Evolutionary conservation across 2,329 filamentous ascomycete species (phyloP).

Genomic region (Berkeleyomyces basicola): DNA sequence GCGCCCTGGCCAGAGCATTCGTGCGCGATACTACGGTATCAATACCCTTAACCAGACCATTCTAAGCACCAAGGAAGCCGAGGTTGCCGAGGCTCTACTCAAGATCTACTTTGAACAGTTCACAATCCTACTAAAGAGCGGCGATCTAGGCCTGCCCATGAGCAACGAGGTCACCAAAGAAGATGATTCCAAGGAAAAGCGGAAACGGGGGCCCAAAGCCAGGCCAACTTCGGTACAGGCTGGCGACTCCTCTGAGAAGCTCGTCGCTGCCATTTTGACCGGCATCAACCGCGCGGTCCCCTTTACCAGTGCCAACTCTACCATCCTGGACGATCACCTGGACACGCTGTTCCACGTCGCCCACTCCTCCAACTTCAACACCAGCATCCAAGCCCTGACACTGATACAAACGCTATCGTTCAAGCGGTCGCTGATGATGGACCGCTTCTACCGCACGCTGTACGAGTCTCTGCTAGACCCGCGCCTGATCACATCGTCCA

Average conservation of each 20-base stretch:
- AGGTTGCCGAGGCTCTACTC: slow-evolving; percentile 63
- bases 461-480: slow-evolving; percentile 92
- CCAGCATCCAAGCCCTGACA: slow-evolving; percentile 85
- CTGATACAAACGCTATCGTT: slow-evolving; percentile 83
- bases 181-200: slow-evolving; percentile 21
- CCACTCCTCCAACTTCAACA: slow-evolving; percentile 98
- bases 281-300: slow-evolving; percentile 94
- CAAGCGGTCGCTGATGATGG: slow-evolving; percentile 62
- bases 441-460: slow-evolving; percentile 86
- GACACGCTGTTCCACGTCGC: slow-evolving; percentile 92
- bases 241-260: slow-evolving; percentile 44
- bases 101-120: slow-evolving; percentile 90
- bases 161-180: slow-evolving; percentile 22
- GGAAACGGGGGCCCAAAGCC: slow-evolving; percentile 13
- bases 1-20: slow-evolving; percentile 68
- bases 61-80: slow-evolving; percentile 66
- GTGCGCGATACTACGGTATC: slow-evolving; percentile 88
- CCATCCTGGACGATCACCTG: slow-evolving; percentile 67
- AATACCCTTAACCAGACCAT: slow-evolving; percentile 97
- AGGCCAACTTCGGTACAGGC: slow-evolving; percentile 3
- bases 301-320: slow-evolving; percentile 58
- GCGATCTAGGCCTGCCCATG: slow-evolving; percentile 25
- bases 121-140: slow-evolving; percentile 57
- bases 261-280: slow-evolving; percentile 79
- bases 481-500: slow-evolving; percentile 74